These are phyloP conservation scores for Zizania palustris DNA, from an alignment of 202 grass and related monocot genomes.

Conservation along the genomic window DNA sequence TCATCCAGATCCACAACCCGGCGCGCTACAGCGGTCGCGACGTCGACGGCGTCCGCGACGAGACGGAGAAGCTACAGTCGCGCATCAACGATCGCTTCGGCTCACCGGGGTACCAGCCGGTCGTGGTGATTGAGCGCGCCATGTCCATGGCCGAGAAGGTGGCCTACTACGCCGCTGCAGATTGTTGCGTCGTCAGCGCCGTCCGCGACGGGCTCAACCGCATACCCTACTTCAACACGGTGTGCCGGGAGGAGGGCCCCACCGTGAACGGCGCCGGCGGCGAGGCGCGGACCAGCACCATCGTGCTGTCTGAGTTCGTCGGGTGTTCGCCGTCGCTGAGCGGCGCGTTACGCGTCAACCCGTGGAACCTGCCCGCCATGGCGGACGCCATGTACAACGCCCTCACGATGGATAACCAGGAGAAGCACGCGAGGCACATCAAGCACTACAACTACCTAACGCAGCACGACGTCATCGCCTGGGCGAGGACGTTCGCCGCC, in stretches of 20 bases:
- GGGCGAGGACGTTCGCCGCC: too few relatives aligned
- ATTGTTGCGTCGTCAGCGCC: constrained; percentile 44
- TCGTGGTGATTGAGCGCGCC: constrained; percentile 15
- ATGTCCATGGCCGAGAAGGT: constrained; percentile 39
- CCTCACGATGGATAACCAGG: too few relatives aligned
- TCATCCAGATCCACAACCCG: constrained; percentile 48
- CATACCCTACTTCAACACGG: constrained; percentile 44
- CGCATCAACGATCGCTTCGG: constrained; percentile 23
- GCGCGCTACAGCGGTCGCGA: constrained; percentile 22
- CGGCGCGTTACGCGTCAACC: too few relatives aligned
- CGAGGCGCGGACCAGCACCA: not conserved
- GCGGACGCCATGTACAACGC: too few relatives aligned
- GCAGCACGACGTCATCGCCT: too few relatives aligned
- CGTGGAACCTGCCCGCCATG: too few relatives aligned
- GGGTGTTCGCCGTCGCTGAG: too few relatives aligned
- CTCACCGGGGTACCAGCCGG: not conserved
- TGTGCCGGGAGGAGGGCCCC: constrained; percentile 36
- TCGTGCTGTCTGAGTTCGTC: too few relatives aligned
- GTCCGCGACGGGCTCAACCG: constrained; percentile 52
- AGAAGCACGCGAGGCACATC: too few relatives aligned
- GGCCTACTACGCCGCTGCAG: constrained; percentile 44
- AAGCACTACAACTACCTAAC: too few relatives aligned
- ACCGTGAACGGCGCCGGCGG: too few relatives aligned
- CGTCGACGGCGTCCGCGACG: constrained; percentile 5
- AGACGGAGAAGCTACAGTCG: not conserved